Percentiles rank a stretch among this genome's conserved stretches.
These are phyloP conservation scores for Yamadazyma aaseri DNA, from an alignment of 1,139 yeast species.

Conservation along the genomic window DNA sequence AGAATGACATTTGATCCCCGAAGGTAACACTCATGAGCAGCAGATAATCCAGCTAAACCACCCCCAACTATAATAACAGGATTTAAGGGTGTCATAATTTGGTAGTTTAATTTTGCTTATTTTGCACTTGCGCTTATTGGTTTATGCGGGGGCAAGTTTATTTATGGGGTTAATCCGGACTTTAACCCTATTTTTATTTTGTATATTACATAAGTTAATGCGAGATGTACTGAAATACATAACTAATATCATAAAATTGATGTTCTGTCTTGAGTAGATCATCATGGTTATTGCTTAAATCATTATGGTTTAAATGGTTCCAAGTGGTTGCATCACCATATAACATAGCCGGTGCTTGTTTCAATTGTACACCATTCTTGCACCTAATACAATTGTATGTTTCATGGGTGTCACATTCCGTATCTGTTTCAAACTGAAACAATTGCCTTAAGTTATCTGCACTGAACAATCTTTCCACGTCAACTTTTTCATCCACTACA, in stretches of 20 bases:
- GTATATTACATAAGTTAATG: constrained; percentile 45
- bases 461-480: constrained; percentile 88
- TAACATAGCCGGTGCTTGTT: constrained; percentile 80
- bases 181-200: background rate
- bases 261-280: constrained; percentile 72
- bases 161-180: constrained; percentile 5
- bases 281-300: constrained; percentile 69
- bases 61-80: constrained; percentile 72
- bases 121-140: constrained; percentile 3
- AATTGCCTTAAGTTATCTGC: constrained; percentile 75
- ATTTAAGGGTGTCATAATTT: constrained; percentile 23
- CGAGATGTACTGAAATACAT: constrained; percentile 90
- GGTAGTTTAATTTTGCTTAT: constrained; percentile 2
- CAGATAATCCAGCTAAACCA: constrained; percentile 78
- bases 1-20: constrained; percentile 57
- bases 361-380: constrained; percentile 51
- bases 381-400: constrained; percentile 90
- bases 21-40: constrained; percentile 64
- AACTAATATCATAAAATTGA: constrained; percentile 67
- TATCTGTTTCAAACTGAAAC: constrained; percentile 66
- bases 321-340: constrained; percentile 98
- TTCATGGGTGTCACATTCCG: constrained; percentile 89
- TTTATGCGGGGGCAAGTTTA: background rate
- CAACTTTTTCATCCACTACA: constrained; percentile 95
- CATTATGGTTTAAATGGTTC: constrained; percentile 79